Percentiles rank a stretch among this genome's conserved stretches.
phyloP scores from a whole-genome alignment of 2,329 filamentous ascomycete species.

The Fusarium siculi region DNA sequence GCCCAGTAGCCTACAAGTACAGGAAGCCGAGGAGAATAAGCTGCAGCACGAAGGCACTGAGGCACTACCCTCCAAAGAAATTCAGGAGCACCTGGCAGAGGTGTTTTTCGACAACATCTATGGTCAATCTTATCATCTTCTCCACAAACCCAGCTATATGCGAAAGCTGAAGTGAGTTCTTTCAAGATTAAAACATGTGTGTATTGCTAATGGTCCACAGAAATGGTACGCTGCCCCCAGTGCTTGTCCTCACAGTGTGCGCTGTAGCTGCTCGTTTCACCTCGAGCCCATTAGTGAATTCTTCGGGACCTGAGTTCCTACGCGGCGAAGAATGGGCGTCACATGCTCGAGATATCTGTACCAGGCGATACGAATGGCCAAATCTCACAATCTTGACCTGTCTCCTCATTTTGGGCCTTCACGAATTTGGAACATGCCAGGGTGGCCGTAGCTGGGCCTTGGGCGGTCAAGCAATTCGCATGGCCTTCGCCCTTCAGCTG shows the following conservation, averaged over 20 bases:
- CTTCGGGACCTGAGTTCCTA: constrained; percentile 78
- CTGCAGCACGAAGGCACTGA: constrained; percentile 85
- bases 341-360: constrained; percentile 86
- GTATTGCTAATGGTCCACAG: constrained; percentile 38
- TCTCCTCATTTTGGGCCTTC: constrained; percentile 85
- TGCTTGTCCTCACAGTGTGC: constrained; percentile 92
- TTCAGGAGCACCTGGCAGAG: constrained; percentile 93
- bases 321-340: constrained; percentile 92
- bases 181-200: background rate
- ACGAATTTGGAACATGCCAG: constrained; percentile 97
- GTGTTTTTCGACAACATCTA: constrained; percentile 97
- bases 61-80: constrained; percentile 82
- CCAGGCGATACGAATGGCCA: constrained; percentile 89
- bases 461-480: constrained; percentile 92
- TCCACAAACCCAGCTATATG: constrained; percentile 98
- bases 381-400: constrained; percentile 97
- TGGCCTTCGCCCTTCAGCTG: constrained; percentile 95
- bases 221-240: constrained; percentile 77
- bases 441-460: constrained; percentile 96
- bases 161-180: constrained; percentile 75
- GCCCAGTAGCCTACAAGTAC: constrained; percentile 65
- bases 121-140: constrained; percentile 90
- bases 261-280: constrained; percentile 96
- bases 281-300: constrained; percentile 81
- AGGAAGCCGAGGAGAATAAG: constrained; percentile 78